Percentiles rank a stretch among this genome's conserved stretches.
phyloP scores from a whole-genome alignment of 2,329 filamentous ascomycete genomes.

The Penicillium thymicola region DNA sequence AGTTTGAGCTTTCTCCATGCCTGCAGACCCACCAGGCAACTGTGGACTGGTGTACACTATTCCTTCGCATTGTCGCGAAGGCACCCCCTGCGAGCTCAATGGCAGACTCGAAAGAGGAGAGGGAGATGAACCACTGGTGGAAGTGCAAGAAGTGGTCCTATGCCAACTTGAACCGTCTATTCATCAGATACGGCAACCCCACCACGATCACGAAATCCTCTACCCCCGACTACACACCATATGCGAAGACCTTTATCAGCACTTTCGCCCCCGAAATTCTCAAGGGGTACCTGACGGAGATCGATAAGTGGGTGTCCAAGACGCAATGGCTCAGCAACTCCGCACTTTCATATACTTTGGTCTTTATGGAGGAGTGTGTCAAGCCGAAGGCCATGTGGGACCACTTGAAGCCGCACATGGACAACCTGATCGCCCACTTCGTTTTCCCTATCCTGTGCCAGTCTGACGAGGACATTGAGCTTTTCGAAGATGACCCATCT shows the following conservation, averaged over 20 bases:
- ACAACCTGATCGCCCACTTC: slow-evolving; percentile 88
- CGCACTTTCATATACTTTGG: slow-evolving; percentile 86
- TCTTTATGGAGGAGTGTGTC: slow-evolving; percentile 95
- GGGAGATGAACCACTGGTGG: slow-evolving; percentile 97
- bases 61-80: slow-evolving; percentile 86
- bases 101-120: slow-evolving; percentile 74
- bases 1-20: slow-evolving; percentile 81
- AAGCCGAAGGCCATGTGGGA: slow-evolving; percentile 97
- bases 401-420: slow-evolving; percentile 87
- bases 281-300: slow-evolving; percentile 88
- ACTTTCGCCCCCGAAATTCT: slow-evolving; percentile 95
- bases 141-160: slow-evolving; percentile 99
- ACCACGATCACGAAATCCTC: slow-evolving; percentile 69
- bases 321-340: slow-evolving; percentile 92
- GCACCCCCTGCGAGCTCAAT: slow-evolving; percentile 74
- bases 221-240: slow-evolving; percentile 71
- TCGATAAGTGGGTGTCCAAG: slow-evolving; percentile 97
- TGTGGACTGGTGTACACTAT: slow-evolving; percentile 93
- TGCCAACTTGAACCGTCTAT: slow-evolving; percentile 93
- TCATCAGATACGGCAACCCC: slow-evolving; percentile 93
- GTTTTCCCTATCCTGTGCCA: slow-evolving; percentile 95
- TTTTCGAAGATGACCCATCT: slow-evolving; percentile 90
- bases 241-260: slow-evolving; percentile 84
- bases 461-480: slow-evolving; percentile 84
- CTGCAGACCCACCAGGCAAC: slow-evolving; percentile 78